phyloP scores from a whole-genome alignment of 768 basidiomycete genomes.

The Pleurotus giganteus region DNA sequence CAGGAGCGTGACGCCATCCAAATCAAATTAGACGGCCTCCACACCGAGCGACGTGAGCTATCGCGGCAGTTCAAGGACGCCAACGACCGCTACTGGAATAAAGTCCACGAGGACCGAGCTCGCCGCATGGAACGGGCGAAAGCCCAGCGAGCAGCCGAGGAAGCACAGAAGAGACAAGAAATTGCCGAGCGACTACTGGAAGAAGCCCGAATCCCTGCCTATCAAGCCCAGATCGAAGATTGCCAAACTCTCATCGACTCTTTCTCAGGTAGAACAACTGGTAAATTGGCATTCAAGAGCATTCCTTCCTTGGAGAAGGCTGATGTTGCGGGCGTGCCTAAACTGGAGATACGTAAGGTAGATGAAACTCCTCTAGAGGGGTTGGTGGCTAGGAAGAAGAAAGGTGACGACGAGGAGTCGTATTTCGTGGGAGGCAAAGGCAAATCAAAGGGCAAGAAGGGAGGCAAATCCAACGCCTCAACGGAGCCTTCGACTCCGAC shows the following conservation, averaged over 20 bases:
- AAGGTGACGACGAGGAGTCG: slow-evolving; percentile 79
- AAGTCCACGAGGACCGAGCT: slow-evolving; percentile 86
- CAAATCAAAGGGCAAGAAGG: slow-evolving; percentile 64
- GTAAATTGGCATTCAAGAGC: slow-evolving; percentile 41
- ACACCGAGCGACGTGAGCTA: slow-evolving; percentile 74
- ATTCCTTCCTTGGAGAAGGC: slow-evolving; percentile 34
- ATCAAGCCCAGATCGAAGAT: slow-evolving; percentile 91
- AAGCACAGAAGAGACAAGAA: slow-evolving; percentile 77
- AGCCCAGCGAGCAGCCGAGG: slow-evolving; percentile 73
- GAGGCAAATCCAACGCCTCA: slow-evolving; percentile 36
- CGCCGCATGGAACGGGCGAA: slow-evolving; percentile 76
- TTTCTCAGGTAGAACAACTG: slow-evolving; percentile 66
- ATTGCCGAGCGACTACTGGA: slow-evolving; percentile 79
- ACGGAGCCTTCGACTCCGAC: slow-evolving; percentile 29
- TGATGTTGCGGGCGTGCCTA: slow-evolving; percentile 64
- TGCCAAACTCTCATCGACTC: slow-evolving; percentile 90
- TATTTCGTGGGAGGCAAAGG: slow-evolving; percentile 78
- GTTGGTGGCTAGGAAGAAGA: slow-evolving; percentile 83
- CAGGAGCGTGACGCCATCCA: slow-evolving; percentile 82
- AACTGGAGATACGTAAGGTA: slow-evolving; percentile 84
- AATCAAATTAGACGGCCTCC: slow-evolving; percentile 66
- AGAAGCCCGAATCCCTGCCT: slow-evolving; percentile 88
- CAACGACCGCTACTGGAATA: slow-evolving; percentile 78
- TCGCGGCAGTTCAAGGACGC: slow-evolving; percentile 71
- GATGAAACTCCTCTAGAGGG: slow-evolving; percentile 65